A percentile compares a stretch with the other conserved stretches of the same genome.
Evolutionary conservation across 2,329 filamentous ascomycete genomes (phyloP).

Genomic region (Periconia digitata): DNA sequence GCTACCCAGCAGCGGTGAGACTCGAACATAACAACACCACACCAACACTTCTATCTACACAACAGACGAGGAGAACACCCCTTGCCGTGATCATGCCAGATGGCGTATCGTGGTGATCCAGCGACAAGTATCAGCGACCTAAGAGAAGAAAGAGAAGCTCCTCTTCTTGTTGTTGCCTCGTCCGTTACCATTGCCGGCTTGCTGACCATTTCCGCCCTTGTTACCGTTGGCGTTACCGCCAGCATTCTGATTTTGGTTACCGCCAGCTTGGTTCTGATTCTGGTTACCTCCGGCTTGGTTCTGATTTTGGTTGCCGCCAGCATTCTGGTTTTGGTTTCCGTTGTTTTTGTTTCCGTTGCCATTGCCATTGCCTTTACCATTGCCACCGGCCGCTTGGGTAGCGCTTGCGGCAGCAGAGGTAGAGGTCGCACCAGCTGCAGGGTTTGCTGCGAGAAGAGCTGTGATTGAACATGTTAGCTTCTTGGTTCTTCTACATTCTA

Average conservation of each 20-base stretch:
- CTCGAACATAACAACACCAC: background rate
- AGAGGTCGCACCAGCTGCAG: conserved; percentile 4
- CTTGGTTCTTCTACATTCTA: background rate
- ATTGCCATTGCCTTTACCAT: conserved; percentile 2
- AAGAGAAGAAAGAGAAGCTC: background rate
- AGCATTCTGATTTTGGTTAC: background rate
- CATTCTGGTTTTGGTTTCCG: background rate
- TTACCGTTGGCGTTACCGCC: background rate
- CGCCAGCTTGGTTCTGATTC: background rate
- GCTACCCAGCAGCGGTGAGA: background rate
- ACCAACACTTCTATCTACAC: background rate
- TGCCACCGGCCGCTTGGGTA: background rate
- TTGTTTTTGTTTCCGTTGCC: conserved; percentile 3
- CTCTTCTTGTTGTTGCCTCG: background rate
- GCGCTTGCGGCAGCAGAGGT: conserved; percentile 6
- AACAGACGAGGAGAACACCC: background rate
- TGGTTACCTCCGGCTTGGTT: background rate
- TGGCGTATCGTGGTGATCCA: background rate
- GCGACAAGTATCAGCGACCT: background rate
- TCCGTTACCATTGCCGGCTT: background rate
- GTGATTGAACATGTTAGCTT: conserved; percentile 1
- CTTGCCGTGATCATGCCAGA: background rate
- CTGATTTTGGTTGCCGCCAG: conserved; percentile 3
- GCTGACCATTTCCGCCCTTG: background rate
- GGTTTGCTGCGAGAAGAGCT: conserved; percentile 9